Conservation (phyloP, 2,329 filamentous ascomycete genomes). For the Dryadomyces sulphureus region DNA sequence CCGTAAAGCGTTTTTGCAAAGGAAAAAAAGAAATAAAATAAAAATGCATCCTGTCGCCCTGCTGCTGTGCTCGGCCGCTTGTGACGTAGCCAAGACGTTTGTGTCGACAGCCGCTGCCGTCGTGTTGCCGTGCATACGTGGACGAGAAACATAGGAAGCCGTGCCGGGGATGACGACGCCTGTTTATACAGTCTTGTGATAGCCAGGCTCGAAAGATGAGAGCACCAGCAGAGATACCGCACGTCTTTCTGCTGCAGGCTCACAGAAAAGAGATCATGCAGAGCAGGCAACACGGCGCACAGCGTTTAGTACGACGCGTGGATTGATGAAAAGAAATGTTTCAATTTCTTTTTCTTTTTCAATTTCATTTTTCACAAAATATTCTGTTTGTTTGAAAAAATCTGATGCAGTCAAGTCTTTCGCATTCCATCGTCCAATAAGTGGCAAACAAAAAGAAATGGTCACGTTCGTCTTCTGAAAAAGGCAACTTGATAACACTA, state of each 20-base stretch:
- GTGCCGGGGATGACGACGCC: background rate
- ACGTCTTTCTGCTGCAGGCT: background rate
- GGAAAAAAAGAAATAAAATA: background rate
- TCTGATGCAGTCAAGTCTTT: too few relatives aligned
- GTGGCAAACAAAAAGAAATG: too few relatives aligned
- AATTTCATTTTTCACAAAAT: too few relatives aligned
- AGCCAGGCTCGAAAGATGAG: background rate
- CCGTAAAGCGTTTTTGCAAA: background rate
- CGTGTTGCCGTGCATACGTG: background rate
- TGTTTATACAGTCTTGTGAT: background rate
- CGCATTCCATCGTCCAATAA: too few relatives aligned
- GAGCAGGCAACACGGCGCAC: background rate
- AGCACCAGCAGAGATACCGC: background rate
- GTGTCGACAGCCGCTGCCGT: background rate
- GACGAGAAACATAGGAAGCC: background rate
- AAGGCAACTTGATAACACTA: too few relatives aligned
- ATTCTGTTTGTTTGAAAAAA: too few relatives aligned
- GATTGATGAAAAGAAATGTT: too few relatives aligned
- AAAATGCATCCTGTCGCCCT: background rate
- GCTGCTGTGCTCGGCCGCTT: background rate
- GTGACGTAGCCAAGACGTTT: background rate
- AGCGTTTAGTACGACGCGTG: too few relatives aligned
- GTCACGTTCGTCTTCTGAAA: too few relatives aligned
- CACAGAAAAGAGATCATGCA: background rate
- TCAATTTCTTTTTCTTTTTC: too few relatives aligned